Evolutionary conservation across 2,329 filamentous ascomycete genomes (phyloP), one percentile per base, ranked within the genome.

Genomic region (Ophiognomonia clavigignenti-juglandacearum): DNA sequence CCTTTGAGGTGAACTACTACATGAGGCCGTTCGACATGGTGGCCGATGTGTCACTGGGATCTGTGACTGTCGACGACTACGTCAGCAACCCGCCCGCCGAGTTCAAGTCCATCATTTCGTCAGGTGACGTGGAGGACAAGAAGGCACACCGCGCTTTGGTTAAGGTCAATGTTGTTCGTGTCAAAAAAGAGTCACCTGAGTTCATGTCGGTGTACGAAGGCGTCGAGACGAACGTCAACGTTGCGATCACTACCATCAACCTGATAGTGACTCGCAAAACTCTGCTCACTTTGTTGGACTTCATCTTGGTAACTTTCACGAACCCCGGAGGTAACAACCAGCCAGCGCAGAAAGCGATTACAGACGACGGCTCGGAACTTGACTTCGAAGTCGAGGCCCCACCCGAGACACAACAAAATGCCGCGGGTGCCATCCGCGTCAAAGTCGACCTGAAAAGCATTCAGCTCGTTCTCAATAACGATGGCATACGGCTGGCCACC

Each of bases 41-140:
- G 22, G 92, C 93, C 1, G 88, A 96, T 59, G 88, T 98, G 22
- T 83, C 89, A 0, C 76, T 99, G 9, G 86, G 87, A 13, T 91
- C 89, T 2, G 73, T 98, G 16, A 88, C 85, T 1, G 82, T 98
- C 3, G 92, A 97, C 59, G 93, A 99, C 61, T 91, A 97, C 61
- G 92, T 99, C 8, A 92, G 93, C 54, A 86, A 92, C 45, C 83
- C 90, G 0, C 72, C 88, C 0, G 85, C 86, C 7, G 92, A 97
- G 59, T 98, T 99, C 73, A 96, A 93, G 67, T 92, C 92, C 22
- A 95, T 99, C 42, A 82, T 99, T n/a, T 95, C 91, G 0, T 96
- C 93, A 1, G 80, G 80, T 0, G 82, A 85, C 40, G 66, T 70
- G 6, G 80, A 84, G 36, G 92, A 95, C 59, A 82, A 85, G 22